Evolutionary conservation across 1,284 basidiomycete genomes (phyloP), one percentile per base, ranked within the genome.

Genomic region (Apiotrichum gracile): DNA sequence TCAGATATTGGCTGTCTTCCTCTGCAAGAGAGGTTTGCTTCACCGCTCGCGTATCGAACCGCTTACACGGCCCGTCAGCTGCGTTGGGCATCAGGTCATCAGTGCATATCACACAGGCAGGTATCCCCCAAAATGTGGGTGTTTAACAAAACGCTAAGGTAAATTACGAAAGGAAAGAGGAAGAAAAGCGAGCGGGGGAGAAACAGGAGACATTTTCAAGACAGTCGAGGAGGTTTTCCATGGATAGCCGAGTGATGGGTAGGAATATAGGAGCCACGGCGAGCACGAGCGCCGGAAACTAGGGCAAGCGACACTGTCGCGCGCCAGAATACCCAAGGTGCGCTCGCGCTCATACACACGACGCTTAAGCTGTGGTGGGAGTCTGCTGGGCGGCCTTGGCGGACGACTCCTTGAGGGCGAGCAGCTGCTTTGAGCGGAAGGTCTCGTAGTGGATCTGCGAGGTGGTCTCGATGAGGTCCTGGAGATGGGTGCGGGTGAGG

Each of bases 401-500:
- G 12, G 73, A 74, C 42, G 72, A 73, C 58, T 76, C 74, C 61
- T 76, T 76, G 52, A 76, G 63, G n/a, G 71, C 71, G 41, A 68
- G 65, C 34, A 70, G 67, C 79, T 98, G 96, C 80, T 97, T 97
- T 67, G 89, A 93, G 63, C 94, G 85, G 88, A 98, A 98, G 9
- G 93, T 92, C 81, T 98, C 96, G 77, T 98, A 98, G 78, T 98
- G 96, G 73, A 96, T 96, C 77, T 94, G 89, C 9, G 93, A 90
- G 3, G 94, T 98, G 51, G 94, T 97, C 81, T 98, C 94, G 74
- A 98, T 97, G 66, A 98, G 78, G 73, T 98, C 96, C 77, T 98
- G 96, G 67, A 98, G 78, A 77, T 98, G 94, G 29, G 29, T 42
- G 87, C 87, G 82, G 4, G 89, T 93, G 61, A 97, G 81, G 82